Conservation (phyloP, 2,329 filamentous ascomycete genomes). For the Teratosphaeria gauchensis region DNA sequence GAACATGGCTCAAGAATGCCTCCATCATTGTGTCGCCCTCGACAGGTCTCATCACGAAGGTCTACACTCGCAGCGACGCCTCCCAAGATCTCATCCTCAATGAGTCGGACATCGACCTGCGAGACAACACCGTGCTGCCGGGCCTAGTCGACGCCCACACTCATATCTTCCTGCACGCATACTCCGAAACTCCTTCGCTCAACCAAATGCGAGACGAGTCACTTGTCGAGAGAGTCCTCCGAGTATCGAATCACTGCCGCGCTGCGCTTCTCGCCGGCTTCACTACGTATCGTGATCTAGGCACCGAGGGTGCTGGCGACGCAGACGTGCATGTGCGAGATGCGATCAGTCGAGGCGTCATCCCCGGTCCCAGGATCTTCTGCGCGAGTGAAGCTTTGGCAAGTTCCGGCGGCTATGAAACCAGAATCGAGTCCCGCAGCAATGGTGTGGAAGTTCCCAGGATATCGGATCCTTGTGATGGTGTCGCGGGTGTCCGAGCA, state of each 20-base stretch:
- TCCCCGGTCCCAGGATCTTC: conserved; percentile 46
- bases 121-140: conserved; percentile 42
- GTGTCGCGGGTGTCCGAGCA: conserved; percentile 33
- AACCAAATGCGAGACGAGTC: conserved; percentile 51
- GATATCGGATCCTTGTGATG: conserved; percentile 33
- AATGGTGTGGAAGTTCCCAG: conserved; percentile 12
- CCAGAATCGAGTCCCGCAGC: conserved; percentile 34
- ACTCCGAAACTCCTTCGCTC: conserved; percentile 30
- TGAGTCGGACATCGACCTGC: conserved; percentile 42
- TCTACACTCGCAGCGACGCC: conserved; percentile 17
- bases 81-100: conserved; percentile 18
- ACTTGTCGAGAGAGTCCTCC: conserved; percentile 46
- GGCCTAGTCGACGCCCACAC: conserved; percentile 48
- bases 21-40: conserved; percentile 34
- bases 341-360: conserved; percentile 45
- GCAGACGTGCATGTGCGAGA: conserved; percentile 45
- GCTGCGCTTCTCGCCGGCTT: conserved; percentile 47
- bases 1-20: conserved; percentile 31
- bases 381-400: conserved; percentile 45
- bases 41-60: conserved; percentile 33
- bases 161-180: conserved; percentile 45
- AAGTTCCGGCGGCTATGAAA: conserved; percentile 41
- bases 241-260: conserved; percentile 45
- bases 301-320: conserved; percentile 43
- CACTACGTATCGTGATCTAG: conserved; percentile 50